Base-by-base conservation (phyloP, 176 grass and related monocot species). In the Raddia distichophylla region DNA sequence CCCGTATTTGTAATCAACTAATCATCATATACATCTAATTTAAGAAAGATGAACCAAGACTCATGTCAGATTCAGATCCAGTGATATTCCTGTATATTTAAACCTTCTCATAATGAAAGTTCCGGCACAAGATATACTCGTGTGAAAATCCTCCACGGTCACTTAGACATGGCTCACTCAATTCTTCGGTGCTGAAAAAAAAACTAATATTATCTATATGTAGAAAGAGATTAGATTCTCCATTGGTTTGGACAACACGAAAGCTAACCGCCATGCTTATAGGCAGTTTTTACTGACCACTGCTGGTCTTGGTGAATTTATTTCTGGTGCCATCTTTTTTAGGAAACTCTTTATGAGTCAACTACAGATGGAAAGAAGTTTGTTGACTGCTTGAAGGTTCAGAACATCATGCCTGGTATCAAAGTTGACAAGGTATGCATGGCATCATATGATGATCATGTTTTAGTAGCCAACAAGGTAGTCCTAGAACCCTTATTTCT, bases 351-450 rank as follows among this genome's bases (percentile, higher is more conserved):
- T 60, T 98, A 98, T 33, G 93, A 98, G 64, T 95, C 92, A 19
- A 95, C 96, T 35, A 95, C 84, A 42, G 90, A 95, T 82, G 96
- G 96, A 19, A 98, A 91, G 80, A 98, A 91, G 55, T 95, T 95
- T 77, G 93, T 98, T 60, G 96, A 98, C 66, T 91, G 88, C 80
- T 91, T 98, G 87, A 77, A 78, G 66, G 84, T 95, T 18, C 81
- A 87, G 84, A 93, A 95, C 75, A 98, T 98, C 63, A 90, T 98
- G 90, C 96, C 96, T 2, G 96, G 96, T 81, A 98, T 98, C 58
- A 98, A 95, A 80, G 93, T 98, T 48, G 96, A 95, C 89, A 98
- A 98, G 92, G 96, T 98, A 90, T 85, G 75, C 15, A 19, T 83
- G 22, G n/a, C 49, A 40, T 74, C 12, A 12, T 70, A 54, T 73